Conservation (phyloP, 495 filamentous ascomycete genomes). For the Penicillium flavigenum region DNA sequence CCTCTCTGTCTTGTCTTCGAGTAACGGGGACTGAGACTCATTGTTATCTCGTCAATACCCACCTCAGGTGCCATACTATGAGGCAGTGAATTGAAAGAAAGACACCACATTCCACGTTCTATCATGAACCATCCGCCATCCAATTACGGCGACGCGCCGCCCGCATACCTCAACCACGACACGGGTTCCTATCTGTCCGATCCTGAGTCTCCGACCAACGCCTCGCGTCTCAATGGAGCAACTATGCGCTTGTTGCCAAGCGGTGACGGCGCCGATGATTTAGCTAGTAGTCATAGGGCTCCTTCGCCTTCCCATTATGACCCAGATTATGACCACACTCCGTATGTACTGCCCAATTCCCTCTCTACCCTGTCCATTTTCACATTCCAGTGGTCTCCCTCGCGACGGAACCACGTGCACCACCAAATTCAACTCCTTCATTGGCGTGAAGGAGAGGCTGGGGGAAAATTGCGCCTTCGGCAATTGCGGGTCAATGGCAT, state of each 20-base stretch:
- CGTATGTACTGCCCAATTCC: slow-evolving; percentile 39
- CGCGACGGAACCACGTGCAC: slow-evolving; percentile 13
- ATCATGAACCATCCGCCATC: slow-evolving; percentile 37
- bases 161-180: slow-evolving; percentile 39
- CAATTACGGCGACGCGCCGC: slow-evolving; percentile 43
- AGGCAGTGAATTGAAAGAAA: slow-evolving; percentile 20
- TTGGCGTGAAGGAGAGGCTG: slow-evolving; percentile 14
- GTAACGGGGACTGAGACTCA: not conserved
- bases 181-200: slow-evolving; percentile 35
- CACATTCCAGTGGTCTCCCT: slow-evolving; percentile 29
- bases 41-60: slow-evolving; percentile 5
- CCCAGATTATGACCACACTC: slow-evolving; percentile 31
- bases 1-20: slow-evolving; percentile 3
- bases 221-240: slow-evolving; percentile 39
- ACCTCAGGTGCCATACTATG: slow-evolving; percentile 26
- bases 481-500: slow-evolving; percentile 12
- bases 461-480: not conserved
- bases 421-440: slow-evolving; percentile 10
- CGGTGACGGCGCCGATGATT: slow-evolving; percentile 39
- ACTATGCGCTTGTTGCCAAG: slow-evolving; percentile 63
- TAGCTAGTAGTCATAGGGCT: slow-evolving; percentile 20
- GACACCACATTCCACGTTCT: slow-evolving; percentile 22
- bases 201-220: slow-evolving; percentile 27
- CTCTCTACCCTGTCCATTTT: slow-evolving; percentile 9
- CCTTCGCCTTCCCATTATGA: slow-evolving; percentile 23